Base-by-base conservation (phyloP, 768 basidiomycete species). In the Dacryopinax primogenitus region DNA sequence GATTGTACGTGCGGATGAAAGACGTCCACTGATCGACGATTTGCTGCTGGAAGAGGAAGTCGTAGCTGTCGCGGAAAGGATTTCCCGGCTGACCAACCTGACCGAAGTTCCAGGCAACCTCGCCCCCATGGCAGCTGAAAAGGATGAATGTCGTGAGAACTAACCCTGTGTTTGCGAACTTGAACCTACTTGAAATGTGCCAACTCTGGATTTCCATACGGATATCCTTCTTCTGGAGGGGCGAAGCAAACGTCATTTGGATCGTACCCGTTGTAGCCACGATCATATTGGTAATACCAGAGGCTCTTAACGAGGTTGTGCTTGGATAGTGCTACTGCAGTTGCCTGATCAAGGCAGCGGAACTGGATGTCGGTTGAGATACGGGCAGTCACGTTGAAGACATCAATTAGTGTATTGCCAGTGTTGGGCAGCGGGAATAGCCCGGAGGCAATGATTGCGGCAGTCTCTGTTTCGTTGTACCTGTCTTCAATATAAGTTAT, bases 261-360 rank as follows among this genome's bases (percentile, higher is more conserved):
- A 66, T 77, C 75, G 65, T 77, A 82, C 0, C 80, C 79, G 23
- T 47, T 3, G 77, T 39, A 39, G 12, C 37, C 37, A 39, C 37
- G 37, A 39, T 39, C 37, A n/a, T 39, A 39, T n/a, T 39, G 74
- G 71, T 81, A 82, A 16, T 76, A 74, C 70, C 75, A 79, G 6
- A 78, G 72, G 13, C 76, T 77, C 21, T 73, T 71, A 71, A 82
- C 80, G 9, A 78, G 70, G 13, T 75, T 71, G 69, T 81, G 75
- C 35, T 75, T 72, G 9, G 77, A 73, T 21, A 77, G 79, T 0
- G 81, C 77, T 35, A 76, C 74, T 3, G 78, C 77, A 0, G 81
- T 81, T 0, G 81, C 81, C 68, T 81, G 79, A 68, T 82, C 80
- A 32, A 82, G 68, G 66, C 81, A 81, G 68, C 74, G 70, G 71